Percentiles rank a stretch among this genome's conserved stretches.
Evolutionary conservation across 768 basidiomycete genomes (phyloP).

Genomic region (Polyporus arcularius): DNA sequence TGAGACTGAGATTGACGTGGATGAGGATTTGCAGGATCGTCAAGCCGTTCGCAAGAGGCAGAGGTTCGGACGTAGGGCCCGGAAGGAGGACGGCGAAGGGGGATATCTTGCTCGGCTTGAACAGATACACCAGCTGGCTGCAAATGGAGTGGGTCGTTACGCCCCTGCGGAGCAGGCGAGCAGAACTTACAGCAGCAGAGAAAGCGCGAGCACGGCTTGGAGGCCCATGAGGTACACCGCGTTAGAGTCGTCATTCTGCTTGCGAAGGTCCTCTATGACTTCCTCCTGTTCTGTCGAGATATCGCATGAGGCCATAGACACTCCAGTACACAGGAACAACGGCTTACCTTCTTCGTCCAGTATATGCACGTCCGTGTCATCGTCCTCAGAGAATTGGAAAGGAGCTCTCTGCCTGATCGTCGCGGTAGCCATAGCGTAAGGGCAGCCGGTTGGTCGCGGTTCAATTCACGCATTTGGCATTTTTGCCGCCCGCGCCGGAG

Average conservation of each 20-base stretch:
- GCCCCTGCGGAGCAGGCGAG: not conserved
- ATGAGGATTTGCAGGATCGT: conserved; percentile 21
- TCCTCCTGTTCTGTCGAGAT: conserved; percentile 28
- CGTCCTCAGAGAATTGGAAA: conserved; percentile 24
- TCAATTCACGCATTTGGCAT: too few species aligned
- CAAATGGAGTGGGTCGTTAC: not conserved
- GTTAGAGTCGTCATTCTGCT: conserved; percentile 17
- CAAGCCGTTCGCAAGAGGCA: conserved; percentile 19
- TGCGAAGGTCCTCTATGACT: conserved; percentile 25
- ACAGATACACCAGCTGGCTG: conserved; percentile 25
- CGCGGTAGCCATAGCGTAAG: conserved; percentile 3
- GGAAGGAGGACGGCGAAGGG: conserved; percentile 24
- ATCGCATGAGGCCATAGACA: too few species aligned
- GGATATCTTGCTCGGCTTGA: conserved; percentile 16
- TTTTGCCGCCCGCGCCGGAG: too few species aligned
- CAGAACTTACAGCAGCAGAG: conserved; percentile 23
- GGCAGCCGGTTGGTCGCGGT: too few species aligned
- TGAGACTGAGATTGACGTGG: conserved; percentile 21
- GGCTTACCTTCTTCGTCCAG: conserved; percentile 30
- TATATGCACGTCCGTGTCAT: conserved; percentile 18
- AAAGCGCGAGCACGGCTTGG: conserved; percentile 22
- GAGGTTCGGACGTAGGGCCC: not conserved
- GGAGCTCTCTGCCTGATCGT: conserved; percentile 22
- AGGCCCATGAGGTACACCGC: conserved; percentile 17
- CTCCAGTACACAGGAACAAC: not conserved